Evolutionary conservation across 352 stramenopile genomes (phyloP).

Genomic region (Saprolegnia diclina): DNA sequence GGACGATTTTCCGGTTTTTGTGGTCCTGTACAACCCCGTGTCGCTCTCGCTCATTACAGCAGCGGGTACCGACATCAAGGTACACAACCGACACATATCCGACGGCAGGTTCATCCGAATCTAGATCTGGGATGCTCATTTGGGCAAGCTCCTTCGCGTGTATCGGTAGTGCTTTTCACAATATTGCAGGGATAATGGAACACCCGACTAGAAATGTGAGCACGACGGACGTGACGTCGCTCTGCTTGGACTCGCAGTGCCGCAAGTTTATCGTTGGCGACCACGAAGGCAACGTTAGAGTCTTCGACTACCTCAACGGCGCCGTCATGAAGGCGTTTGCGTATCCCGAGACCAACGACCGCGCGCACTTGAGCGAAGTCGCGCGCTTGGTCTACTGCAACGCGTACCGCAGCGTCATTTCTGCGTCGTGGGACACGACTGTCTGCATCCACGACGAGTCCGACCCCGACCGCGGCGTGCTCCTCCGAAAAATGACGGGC

Average conservation of each 20-base stretch:
- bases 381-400: conserved; percentile 73
- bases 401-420: conserved; percentile 82
- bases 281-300: conserved; percentile 65
- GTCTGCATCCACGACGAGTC: conserved; percentile 84
- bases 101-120: not conserved
- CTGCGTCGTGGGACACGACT: conserved; percentile 68
- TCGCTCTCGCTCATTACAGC: conserved; percentile 85
- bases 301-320: conserved; percentile 87
- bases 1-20: conserved; percentile 75
- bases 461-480: conserved; percentile 65
- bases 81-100: not conserved
- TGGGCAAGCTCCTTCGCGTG: conserved; percentile 70
- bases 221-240: conserved; percentile 61
- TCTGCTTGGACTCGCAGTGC: conserved; percentile 75
- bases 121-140: conserved; percentile 75
- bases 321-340: conserved; percentile 82
- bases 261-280: conserved; percentile 85
- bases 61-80: conserved; percentile 65
- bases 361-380: conserved; percentile 68
- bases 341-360: conserved; percentile 56
- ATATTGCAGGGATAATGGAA: not conserved
- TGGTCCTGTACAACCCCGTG: conserved; percentile 77
- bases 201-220: conserved; percentile 38
- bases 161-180: conserved; percentile 43
- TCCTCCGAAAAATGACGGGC: conserved; percentile 65